Evolutionary conservation across 441 rosid genomes (phyloP).

Genomic region (Eutrema salsugineum): DNA sequence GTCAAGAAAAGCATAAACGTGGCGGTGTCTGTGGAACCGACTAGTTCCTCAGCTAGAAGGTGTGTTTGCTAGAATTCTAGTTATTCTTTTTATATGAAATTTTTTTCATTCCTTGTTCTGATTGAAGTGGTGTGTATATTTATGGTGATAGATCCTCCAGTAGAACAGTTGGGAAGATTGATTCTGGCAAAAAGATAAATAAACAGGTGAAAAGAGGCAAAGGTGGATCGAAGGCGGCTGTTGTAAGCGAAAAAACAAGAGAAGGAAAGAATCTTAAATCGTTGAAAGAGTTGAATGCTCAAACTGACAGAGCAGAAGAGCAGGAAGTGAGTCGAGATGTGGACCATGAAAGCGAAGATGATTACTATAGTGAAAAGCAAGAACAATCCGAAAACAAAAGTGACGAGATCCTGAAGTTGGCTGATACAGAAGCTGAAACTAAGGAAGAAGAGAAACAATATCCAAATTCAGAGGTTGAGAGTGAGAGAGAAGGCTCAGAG

Average conservation of each 20-base stretch:
- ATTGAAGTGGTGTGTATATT: neutral
- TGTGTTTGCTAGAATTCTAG: neutral
- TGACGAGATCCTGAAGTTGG: neutral
- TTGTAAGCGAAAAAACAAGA: neutral
- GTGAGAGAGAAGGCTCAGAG: constrained; percentile 18
- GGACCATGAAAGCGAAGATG: neutral
- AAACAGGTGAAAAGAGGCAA: neutral
- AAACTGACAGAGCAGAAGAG: constrained; percentile 26
- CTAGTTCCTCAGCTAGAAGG: constrained; percentile 19
- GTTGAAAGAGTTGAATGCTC: constrained; percentile 27
- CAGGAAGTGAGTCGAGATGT: constrained; percentile 19
- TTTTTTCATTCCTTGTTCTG: neutral
- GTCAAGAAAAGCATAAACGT: constrained; percentile 17
- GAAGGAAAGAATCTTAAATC: constrained; percentile 25
- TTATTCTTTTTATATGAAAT: neutral
- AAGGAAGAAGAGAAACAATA: constrained; percentile 12
- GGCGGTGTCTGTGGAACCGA: neutral
- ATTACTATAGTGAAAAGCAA: constrained; percentile 1
- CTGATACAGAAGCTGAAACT: neutral
- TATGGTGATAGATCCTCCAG: constrained; percentile 17
- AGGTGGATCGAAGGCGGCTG: neutral
- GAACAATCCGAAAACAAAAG: constrained; percentile 11
- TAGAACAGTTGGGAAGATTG: constrained; percentile 4
- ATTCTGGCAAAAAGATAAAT: neutral
- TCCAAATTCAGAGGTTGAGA: constrained; percentile 20